Conservation (phyloP, 352 stramenopile species). For the Globisporangium polare region DNA sequence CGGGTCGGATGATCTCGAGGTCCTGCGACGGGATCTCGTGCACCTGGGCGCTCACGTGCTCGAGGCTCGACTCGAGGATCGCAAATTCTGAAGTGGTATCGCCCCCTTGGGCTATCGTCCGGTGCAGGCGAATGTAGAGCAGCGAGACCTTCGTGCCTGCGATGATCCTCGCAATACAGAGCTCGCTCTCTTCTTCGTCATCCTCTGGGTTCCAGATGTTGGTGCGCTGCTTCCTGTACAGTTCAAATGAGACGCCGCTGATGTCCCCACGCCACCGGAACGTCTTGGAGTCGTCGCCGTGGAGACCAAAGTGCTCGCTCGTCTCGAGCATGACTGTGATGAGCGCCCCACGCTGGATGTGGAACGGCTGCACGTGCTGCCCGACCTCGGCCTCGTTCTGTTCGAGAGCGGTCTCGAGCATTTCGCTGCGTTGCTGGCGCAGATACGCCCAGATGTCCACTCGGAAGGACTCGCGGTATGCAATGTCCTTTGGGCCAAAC, state of each 20-base stretch:
- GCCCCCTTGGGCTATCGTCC: conserved; percentile 5
- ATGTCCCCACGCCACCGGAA: conserved; percentile 68
- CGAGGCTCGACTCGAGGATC: conserved; percentile 35
- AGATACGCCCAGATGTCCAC: conserved; percentile 73
- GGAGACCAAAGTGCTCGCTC: conserved; percentile 29
- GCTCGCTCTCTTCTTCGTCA: conserved; percentile 23
- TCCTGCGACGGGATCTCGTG: conserved; percentile 44
- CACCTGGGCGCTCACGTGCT: conserved; percentile 42
- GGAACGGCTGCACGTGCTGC: conserved; percentile 44
- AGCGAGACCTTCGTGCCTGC: conserved; percentile 58
- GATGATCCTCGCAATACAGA: conserved; percentile 53
- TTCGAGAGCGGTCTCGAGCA: conserved; percentile 58
- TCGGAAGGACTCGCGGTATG: conserved; percentile 41
- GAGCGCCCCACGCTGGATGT: conserved; percentile 50
- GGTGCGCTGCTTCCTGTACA: conserved; percentile 30
- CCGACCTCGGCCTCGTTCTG: conserved; percentile 44
- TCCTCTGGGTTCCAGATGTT: conserved; percentile 11
- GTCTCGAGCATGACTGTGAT: conserved; percentile 61
- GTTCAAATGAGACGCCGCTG: conserved; percentile 53
- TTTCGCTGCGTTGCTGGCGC: conserved; percentile 51
- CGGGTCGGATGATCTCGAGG: conserved; percentile 48
- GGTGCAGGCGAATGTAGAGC: conserved; percentile 50
- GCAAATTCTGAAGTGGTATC: conserved; percentile 17
- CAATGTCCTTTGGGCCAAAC: conserved; percentile 45
- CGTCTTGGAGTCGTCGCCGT: conserved; percentile 50